A percentile compares a stretch with the other conserved stretches of the same genome.
These are phyloP conservation scores for Leptographium wingfieldii DNA, from an alignment of 2,329 filamentous ascomycete species.

Conservation along the genomic window DNA sequence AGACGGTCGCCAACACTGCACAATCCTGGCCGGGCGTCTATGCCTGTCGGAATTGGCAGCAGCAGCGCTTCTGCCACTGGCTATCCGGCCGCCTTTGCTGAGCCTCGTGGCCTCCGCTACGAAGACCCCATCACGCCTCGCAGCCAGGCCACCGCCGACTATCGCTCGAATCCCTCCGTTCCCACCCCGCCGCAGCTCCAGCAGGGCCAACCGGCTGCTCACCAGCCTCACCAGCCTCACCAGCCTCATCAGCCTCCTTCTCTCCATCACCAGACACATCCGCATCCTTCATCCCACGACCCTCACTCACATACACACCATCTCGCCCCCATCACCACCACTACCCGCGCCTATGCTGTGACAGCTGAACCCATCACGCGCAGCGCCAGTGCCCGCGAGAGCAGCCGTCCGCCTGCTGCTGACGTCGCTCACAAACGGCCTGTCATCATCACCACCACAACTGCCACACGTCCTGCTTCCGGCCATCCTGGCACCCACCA, in stretches of 20 bases:
- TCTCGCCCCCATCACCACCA: constrained; percentile 19
- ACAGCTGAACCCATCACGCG: constrained; percentile 37
- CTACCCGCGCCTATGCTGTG: constrained; percentile 40
- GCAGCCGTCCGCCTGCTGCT: constrained; percentile 36
- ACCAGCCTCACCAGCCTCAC: constrained; percentile 2
- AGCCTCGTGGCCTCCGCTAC: constrained; percentile 32
- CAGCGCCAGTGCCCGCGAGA: constrained; percentile 34
- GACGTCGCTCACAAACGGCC: constrained; percentile 38
- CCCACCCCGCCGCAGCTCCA: constrained; percentile 11
- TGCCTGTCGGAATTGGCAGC: constrained; percentile 33
- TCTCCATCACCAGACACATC: not conserved
- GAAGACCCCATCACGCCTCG: constrained; percentile 10
- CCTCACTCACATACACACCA: not conserved
- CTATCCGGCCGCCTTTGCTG: constrained; percentile 28
- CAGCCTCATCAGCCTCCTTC: not conserved
- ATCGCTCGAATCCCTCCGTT: constrained; percentile 8
- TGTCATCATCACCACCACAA: constrained; percentile 45
- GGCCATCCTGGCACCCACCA: not conserved
- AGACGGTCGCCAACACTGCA: constrained; percentile 28
- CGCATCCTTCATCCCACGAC: not conserved
- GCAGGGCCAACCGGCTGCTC: not conserved
- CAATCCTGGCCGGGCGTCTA: constrained; percentile 37
- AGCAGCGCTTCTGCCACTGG: constrained; percentile 19
- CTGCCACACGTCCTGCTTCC: constrained; percentile 17
- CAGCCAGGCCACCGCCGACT: constrained; percentile 5